Conservation (phyloP, 306 rosid species). For the Trifolium fragiferum region DNA sequence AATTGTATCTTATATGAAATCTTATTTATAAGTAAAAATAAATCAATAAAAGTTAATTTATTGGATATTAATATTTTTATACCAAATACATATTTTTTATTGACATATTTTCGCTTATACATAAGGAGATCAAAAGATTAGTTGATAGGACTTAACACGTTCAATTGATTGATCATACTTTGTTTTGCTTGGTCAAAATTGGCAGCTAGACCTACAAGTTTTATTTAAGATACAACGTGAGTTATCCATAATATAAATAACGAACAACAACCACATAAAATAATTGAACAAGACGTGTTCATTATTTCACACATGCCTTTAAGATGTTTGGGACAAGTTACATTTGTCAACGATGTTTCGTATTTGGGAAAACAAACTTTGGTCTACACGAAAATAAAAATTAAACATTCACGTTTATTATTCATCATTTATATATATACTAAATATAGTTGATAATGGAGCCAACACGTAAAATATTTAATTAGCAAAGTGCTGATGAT, state of each 20-base stretch:
- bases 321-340: conserved; percentile 1
- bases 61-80: no score
- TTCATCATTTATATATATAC: not conserved
- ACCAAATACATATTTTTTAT: no score
- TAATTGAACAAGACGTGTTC: not conserved
- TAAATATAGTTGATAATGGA: not conserved
- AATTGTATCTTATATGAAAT: no score
- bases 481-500: not conserved
- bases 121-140: no score
- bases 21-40: no score
- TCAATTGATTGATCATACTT: not conserved
- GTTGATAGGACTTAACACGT: conserved; percentile 13
- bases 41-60: no score
- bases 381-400: not conserved
- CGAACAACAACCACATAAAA: not conserved
- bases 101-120: no score
- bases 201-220: not conserved
- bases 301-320: conserved; percentile 22
- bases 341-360: conserved; percentile 22
- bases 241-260: not conserved
- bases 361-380: conserved; percentile 14
- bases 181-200: conserved; percentile 29
- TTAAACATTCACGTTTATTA: conserved; percentile 24
- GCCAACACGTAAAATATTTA: not conserved
- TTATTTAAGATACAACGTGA: conserved; percentile 28